Evolutionary conservation across 1,284 basidiomycete genomes (phyloP).

Genomic region (Irpex sp.): DNA sequence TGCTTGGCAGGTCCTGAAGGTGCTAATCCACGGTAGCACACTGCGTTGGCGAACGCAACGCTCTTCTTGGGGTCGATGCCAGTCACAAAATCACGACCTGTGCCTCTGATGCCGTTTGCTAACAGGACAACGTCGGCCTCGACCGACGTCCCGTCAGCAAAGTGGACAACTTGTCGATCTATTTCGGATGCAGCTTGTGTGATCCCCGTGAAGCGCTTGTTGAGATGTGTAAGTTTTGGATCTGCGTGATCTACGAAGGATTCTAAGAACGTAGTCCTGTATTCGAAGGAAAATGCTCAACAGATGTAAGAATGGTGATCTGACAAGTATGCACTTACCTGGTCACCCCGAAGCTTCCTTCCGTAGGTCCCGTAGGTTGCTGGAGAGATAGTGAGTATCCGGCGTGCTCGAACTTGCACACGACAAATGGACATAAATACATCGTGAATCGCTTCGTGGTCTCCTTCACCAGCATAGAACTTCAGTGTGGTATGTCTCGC

Average conservation of each 20-base stretch:
- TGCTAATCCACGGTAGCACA: slow-evolving; percentile 39
- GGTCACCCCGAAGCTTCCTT: slow-evolving; percentile 24
- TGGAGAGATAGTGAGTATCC: slow-evolving; percentile 14
- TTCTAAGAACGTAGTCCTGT: slow-evolving; percentile 41
- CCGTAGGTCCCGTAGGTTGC: slow-evolving; percentile 30
- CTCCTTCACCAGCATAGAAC: slow-evolving; percentile 34
- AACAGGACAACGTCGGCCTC: slow-evolving; percentile 44
- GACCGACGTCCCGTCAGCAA: slow-evolving; percentile 38
- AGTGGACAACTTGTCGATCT: slow-evolving; percentile 29
- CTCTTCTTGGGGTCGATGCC: slow-evolving; percentile 19
- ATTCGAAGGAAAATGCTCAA: background rate
- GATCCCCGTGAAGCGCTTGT: slow-evolving; percentile 38
- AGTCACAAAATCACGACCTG: slow-evolving; percentile 29
- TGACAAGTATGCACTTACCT: slow-evolving; percentile 15
- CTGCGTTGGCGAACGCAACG: slow-evolving; percentile 35
- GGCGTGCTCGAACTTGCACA: too few relatives aligned
- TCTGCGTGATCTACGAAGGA: slow-evolving; percentile 39
- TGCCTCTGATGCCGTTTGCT: slow-evolving; percentile 45
- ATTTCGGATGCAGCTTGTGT: slow-evolving; percentile 15
- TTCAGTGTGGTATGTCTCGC: slow-evolving; percentile 30
- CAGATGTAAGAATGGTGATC: background rate
- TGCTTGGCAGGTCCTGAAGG: slow-evolving; percentile 27
- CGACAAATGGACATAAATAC: slow-evolving; percentile 26
- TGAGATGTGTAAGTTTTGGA: slow-evolving; percentile 35
- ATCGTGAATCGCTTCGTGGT: slow-evolving; percentile 38